phyloP scores from a whole-genome alignment of 2,329 filamentous ascomycete genomes.

The Talaromyces sp. region DNA sequence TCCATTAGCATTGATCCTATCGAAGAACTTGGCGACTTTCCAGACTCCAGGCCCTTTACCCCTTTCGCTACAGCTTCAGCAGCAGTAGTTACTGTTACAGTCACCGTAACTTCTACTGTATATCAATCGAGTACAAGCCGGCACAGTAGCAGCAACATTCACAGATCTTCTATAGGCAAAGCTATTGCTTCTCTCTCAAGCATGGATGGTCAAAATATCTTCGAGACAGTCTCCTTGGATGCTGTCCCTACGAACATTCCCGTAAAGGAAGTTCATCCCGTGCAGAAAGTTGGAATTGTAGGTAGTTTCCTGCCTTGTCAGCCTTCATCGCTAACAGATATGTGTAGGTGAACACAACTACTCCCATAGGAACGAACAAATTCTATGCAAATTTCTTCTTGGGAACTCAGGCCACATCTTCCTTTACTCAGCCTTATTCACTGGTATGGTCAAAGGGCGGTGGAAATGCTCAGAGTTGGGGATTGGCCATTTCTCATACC shows the following conservation, averaged over 20 bases:
- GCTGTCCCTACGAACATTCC: slow-evolving; percentile 39
- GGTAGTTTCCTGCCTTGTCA: slow-evolving; percentile 19
- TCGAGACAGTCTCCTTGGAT: slow-evolving; percentile 40
- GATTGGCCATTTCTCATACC: slow-evolving; percentile 72
- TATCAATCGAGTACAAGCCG: background rate
- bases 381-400: slow-evolving; percentile 81
- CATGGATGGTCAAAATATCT: slow-evolving; percentile 42
- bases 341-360: slow-evolving; percentile 28
- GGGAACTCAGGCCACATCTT: slow-evolving; percentile 63
- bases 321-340: slow-evolving; percentile 18
- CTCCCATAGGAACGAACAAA: slow-evolving; percentile 48
- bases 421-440: slow-evolving; percentile 74
- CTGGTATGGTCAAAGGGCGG: slow-evolving; percentile 65
- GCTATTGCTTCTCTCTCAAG: slow-evolving; percentile 4
- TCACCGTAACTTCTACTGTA: background rate
- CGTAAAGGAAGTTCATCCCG: slow-evolving; percentile 41
- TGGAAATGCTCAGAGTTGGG: slow-evolving; percentile 66
- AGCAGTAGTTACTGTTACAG: slow-evolving; percentile 9
- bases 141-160: background rate
- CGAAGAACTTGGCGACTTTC: background rate
- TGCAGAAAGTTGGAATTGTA: slow-evolving; percentile 40
- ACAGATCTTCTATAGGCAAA: background rate
- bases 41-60: background rate
- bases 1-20: background rate
- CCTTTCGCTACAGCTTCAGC: background rate